Percentiles rank a stretch among this genome's conserved stretches.
Conservation (phyloP, 148 eudicot species). For the Tetragonia tetragonoides region DNA sequence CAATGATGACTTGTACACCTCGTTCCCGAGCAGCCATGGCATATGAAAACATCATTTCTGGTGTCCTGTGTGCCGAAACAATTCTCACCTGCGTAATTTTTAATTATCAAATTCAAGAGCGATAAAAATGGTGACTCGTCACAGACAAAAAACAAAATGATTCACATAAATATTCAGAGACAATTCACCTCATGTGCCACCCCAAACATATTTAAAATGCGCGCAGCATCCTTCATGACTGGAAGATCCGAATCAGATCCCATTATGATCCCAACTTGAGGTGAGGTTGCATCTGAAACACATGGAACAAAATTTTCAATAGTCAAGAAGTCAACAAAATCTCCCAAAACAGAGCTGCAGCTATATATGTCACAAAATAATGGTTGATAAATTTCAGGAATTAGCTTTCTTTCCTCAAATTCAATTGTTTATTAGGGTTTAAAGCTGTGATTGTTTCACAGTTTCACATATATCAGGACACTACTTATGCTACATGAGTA, state of each 20-base stretch:
- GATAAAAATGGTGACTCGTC: not conserved
- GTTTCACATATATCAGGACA: not conserved
- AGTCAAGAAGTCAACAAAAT: not conserved
- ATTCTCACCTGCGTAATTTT: conserved; percentile 60
- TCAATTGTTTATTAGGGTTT: too few relatives aligned
- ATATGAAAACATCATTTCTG: conserved; percentile 70
- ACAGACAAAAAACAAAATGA: not conserved
- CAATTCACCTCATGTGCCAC: conserved; percentile 62
- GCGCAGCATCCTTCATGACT: conserved; percentile 88
- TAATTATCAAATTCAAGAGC: not conserved
- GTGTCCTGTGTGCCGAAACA: conserved; percentile 83
- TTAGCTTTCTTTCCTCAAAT: too few relatives aligned
- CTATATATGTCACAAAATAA: too few relatives aligned
- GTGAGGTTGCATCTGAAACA: conserved; percentile 40
- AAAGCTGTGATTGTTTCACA: not conserved
- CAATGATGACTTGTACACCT: conserved; percentile 86
- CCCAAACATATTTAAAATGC: conserved; percentile 55
- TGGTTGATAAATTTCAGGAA: too few relatives aligned
- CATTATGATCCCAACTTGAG: conserved; percentile 91
- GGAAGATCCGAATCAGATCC: conserved; percentile 98
- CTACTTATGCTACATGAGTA: not conserved
- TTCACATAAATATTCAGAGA: not conserved
- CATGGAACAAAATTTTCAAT: not conserved
- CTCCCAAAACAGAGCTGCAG: too few relatives aligned
- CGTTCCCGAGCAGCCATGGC: conserved; percentile 66